Conservation (phyloP, 495 filamentous ascomycete species). For the Trichoderma reesei region DNA sequence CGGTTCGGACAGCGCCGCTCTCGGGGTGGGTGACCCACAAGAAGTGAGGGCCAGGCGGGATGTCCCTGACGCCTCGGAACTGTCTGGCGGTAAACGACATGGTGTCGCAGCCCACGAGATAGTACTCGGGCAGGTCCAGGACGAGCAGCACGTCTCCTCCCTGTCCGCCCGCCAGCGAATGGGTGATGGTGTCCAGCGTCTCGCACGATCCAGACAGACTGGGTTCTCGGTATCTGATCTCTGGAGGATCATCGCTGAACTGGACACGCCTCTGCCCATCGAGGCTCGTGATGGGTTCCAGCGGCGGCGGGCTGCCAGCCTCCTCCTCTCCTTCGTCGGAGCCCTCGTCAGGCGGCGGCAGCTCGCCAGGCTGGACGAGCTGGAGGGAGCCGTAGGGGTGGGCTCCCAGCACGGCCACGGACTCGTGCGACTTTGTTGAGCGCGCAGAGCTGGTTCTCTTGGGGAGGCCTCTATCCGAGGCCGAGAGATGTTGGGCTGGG, state of each 20-base stretch:
- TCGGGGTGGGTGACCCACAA: constrained; percentile 45
- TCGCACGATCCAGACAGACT: background rate
- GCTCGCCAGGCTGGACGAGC: constrained; percentile 19
- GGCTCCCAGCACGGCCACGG: constrained; percentile 24
- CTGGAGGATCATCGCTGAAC: background rate
- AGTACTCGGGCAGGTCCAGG: constrained; percentile 29
- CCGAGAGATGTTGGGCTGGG: background rate
- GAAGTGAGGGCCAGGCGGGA: constrained; percentile 51
- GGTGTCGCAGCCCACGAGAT: constrained; percentile 38
- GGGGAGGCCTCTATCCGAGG: background rate
- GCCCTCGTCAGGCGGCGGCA: background rate
- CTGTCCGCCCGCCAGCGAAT: constrained; percentile 23
- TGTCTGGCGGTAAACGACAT: constrained; percentile 28
- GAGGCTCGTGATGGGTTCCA: constrained; percentile 11
- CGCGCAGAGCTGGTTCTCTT: constrained; percentile 15
- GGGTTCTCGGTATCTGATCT: background rate
- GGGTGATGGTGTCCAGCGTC: constrained; percentile 10
- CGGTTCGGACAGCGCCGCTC: constrained; percentile 38
- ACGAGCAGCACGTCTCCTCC: constrained; percentile 36
- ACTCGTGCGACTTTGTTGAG: constrained; percentile 21
- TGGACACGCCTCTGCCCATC: background rate
- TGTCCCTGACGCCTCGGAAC: constrained; percentile 48
- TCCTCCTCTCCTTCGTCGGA: background rate
- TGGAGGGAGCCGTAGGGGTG: constrained; percentile 28
- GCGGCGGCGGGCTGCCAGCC: background rate